Evolutionary conservation across 306 rosid species (phyloP).

Genomic region (Cicer pinnatifidum): DNA sequence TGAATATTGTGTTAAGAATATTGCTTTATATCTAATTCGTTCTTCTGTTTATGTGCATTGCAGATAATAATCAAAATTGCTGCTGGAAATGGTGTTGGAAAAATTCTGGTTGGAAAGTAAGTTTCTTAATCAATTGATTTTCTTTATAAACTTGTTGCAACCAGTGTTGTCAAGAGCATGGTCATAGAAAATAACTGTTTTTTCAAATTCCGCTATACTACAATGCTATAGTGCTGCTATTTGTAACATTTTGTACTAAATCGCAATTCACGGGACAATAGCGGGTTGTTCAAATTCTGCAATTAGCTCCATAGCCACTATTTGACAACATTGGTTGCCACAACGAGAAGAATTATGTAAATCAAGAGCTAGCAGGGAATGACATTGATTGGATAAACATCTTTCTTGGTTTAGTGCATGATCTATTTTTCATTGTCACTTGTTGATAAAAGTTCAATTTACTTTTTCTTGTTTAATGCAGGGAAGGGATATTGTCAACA

Average conservation of each 20-base stretch:
- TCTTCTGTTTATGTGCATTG: conserved; percentile 40
- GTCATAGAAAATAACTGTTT: too few species aligned
- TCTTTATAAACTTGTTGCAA: conserved; percentile 32
- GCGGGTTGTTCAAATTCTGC: too few species aligned
- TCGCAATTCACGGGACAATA: too few species aligned
- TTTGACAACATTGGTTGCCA: too few species aligned
- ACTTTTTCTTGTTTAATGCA: conserved; percentile 45
- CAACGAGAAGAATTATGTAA: conserved; percentile 34
- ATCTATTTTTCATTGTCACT: conserved; percentile 31
- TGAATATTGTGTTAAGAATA: conserved; percentile 20
- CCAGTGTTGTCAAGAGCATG: background rate
- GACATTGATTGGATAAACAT: conserved; percentile 2
- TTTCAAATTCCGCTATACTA: too few species aligned
- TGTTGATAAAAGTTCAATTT: conserved; percentile 36
- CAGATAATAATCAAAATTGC: conserved; percentile 94
- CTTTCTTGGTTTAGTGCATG: conserved; percentile 19
- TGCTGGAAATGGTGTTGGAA: conserved; percentile 93
- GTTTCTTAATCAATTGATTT: conserved; percentile 46
- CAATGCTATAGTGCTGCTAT: too few species aligned
- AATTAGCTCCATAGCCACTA: too few species aligned
- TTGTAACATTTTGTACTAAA: too few species aligned
- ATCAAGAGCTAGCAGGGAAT: conserved; percentile 20
- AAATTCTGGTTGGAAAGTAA: conserved; percentile 94
- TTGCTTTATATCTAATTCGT: conserved; percentile 27
- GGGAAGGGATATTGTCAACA: conserved; percentile 94